Percentiles rank a stretch among this genome's conserved stretches.
phyloP scores from a whole-genome alignment of 2,329 filamentous ascomycete genomes.

The Sporothrix dimorphospora region DNA sequence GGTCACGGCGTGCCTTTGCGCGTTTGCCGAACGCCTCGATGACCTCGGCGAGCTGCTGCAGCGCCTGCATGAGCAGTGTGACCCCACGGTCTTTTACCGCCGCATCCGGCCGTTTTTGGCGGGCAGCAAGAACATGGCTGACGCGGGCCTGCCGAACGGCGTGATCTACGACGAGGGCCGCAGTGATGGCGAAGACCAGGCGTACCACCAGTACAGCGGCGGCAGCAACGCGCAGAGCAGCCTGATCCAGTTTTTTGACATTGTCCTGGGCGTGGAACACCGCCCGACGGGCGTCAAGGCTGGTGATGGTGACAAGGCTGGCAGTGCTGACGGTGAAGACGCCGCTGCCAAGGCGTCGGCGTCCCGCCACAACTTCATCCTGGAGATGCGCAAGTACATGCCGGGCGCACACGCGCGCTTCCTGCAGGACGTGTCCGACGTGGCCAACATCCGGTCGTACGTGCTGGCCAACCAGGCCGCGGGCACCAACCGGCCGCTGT shows the following conservation, averaged over 20 bases:
- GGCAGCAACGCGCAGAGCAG: conserved; percentile 98
- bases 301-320: conserved; percentile 46
- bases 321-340: conserved; percentile 45
- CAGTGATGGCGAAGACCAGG: conserved; percentile 45
- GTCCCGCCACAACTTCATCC: conserved; percentile 80
- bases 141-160: conserved; percentile 85
- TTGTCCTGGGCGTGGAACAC: conserved; percentile 86
- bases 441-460: conserved; percentile 86
- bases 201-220: conserved; percentile 84
- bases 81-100: conserved; percentile 93
- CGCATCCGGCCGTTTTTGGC: conserved; percentile 95
- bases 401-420: conserved; percentile 90
- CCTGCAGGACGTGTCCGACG: conserved; percentile 73
- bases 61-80: conserved; percentile 94
- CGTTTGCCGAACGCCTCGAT: conserved; percentile 84
- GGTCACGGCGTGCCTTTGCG: conserved; percentile 76
- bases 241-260: conserved; percentile 95
- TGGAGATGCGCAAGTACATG: conserved; percentile 98
- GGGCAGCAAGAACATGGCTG: conserved; percentile 95
- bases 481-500: conserved; percentile 63
- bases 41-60: conserved; percentile 78
- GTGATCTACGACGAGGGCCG: conserved; percentile 85
- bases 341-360: conserved; percentile 35
- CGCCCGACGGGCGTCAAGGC: conserved; percentile 79
- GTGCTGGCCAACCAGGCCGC: conserved; percentile 61